Base-by-base conservation (phyloP, 495 filamentous ascomycete genomes). In the Penicillium angulare region DNA sequence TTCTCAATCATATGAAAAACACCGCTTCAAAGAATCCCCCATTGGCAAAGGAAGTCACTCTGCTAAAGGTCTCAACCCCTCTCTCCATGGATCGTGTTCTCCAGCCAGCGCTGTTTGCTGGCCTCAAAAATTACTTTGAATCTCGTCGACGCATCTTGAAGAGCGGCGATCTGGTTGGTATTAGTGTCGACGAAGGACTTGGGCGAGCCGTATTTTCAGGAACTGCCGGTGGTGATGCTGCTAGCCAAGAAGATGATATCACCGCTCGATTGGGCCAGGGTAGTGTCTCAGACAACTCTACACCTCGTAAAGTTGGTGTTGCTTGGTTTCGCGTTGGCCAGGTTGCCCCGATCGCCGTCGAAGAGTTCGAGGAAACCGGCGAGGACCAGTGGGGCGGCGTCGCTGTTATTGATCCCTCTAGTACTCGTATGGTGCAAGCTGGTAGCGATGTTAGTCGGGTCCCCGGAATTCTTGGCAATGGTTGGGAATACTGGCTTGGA, bases 261-360 rank as follows among this genome's bases (percentile, higher is more conserved):
- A 74, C 72, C 73, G 16, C 71, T 75, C 41, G 76, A 70, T 15
- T 75, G 76, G 59, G 71, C 58, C 54, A 69, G 29, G 69, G 69
- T 3, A 47, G 53, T 2, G 55, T 60, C n/a, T 10, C 50, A 2
- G 60, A 60, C 27, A 57, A 49, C 3, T 48, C 55, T 21, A 58
- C 59, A 12, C 53, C 63, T 24, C 71, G 64, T 31, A 76, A 76
- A 43, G 63, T 74, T 29, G 87, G 82, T 15, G 86, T 95, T 32
- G 91, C 87, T 4, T 97, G 93, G 92, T 97, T 96, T 69, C 85
- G 79, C 42, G 84, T 97, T 26, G 84, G 87, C 13, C 86, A 87
- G 55, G 83, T 93, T 38, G 75, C 81, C 20, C 73, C 77, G n/a
- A 68, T 47, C 12, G 55, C 75, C 3, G 59, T 80, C 26, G 83